These are phyloP conservation scores for Symbiotaphrina buchneri DNA, from an alignment of 495 filamentous ascomycete species.

Conservation along the genomic window DNA sequence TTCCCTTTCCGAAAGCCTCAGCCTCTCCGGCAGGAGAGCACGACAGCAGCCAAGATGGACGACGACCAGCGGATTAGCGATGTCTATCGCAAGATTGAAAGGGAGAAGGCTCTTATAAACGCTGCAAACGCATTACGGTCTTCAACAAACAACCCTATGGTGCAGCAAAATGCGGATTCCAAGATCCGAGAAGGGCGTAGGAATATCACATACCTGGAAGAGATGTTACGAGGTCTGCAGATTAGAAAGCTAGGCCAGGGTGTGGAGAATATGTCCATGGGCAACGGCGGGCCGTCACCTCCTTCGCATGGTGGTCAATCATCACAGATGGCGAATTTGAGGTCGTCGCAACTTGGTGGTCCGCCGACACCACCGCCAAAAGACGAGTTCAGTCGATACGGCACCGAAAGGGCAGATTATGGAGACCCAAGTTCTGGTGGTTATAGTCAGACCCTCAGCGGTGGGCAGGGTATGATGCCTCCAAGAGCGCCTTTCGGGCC, in stretches of 20 bases:
- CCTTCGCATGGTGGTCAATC: constrained; percentile 11
- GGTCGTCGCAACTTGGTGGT: constrained; percentile 7
- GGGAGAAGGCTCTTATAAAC: constrained; percentile 88
- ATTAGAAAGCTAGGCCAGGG: constrained; percentile 46
- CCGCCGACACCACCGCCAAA: constrained; percentile 18
- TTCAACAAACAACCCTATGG: constrained; percentile 76
- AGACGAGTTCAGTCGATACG: constrained; percentile 23
- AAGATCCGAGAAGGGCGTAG: constrained; percentile 84
- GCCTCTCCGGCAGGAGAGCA: too few species aligned
- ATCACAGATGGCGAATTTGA: too few species aligned
- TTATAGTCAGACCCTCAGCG: constrained; percentile 26
- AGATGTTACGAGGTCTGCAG: constrained; percentile 70
- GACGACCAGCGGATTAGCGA: constrained; percentile 68
- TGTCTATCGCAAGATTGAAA: constrained; percentile 92
- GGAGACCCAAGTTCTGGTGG: constrained; percentile 25
- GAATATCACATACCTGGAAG: constrained; percentile 87
- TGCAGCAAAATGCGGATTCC: constrained; percentile 69
- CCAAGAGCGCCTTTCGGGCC: constrained; percentile 61
- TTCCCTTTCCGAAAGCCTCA: too few species aligned
- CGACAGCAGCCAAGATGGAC: constrained; percentile 23
- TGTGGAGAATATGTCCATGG: constrained; percentile 33
- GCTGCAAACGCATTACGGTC: constrained; percentile 86
- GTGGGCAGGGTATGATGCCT: constrained; percentile 51
- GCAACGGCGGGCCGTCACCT: background rate
- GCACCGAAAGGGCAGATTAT: constrained; percentile 24